Evolutionary conservation across 2,329 filamentous ascomycete species (phyloP), one percentile per base, ranked within the genome.

Genomic region (Canariomyces notabilis): DNA sequence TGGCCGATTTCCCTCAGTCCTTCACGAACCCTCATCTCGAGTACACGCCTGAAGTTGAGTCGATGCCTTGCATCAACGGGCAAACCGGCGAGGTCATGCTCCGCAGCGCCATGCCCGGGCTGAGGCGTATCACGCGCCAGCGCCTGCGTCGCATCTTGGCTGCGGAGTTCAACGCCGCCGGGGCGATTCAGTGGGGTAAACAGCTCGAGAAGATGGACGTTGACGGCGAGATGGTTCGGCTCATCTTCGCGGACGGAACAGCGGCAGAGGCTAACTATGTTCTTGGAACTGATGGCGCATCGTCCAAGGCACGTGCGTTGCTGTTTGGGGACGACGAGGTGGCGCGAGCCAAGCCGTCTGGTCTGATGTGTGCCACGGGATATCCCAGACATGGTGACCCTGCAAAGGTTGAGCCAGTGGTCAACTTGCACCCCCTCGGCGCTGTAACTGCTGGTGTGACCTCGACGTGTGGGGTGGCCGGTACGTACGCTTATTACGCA

Each of bases 41-140:
- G 0, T 69, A 63, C 42, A 55, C 60, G 48, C 57, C 57, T 18
- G 49, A 55, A 16, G 56, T 56, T 7, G 64, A 67, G 53, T 57
- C 48, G 35, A 44, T 69, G 2, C 60, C 62, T 2, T 57, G 57
- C 11, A 64, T 62, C 48, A 62, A 63, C 46, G 64, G 65, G 20
- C 44, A 61, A 12, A 69, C 65, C 2, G 67, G 67, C 35, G 57
- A 65, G 19, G 37, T 64, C 7, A 55, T 70, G 5, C 66, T 69
- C 55, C 55, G 45, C 32, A 66, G 58, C 43, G 55, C 57, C 5
- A 59, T 62, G 23, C 61, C 64, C 6, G 64, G 61, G 2, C 57
- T 61, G 1, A 52, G 66, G 33, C 63, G 66, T n/a, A 54, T 69
- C 2, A 63, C 61, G 26, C 59, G 66, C 4, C 59, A 59, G 43